phyloP scores from a whole-genome alignment of 495 filamentous ascomycete genomes.

The Podospora pseudopauciseta region DNA sequence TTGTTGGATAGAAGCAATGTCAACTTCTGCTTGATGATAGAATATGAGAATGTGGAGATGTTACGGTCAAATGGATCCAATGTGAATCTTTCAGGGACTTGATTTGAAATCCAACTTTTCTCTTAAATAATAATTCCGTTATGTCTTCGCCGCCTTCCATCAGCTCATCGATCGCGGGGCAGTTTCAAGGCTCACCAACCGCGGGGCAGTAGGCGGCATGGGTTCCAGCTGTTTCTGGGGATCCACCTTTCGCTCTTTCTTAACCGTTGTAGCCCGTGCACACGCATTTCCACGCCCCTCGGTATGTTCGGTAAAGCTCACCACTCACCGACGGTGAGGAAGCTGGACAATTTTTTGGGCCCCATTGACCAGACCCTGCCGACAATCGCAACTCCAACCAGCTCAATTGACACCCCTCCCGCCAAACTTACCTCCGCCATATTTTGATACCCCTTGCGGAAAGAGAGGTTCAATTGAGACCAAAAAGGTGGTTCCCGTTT shows the following conservation, averaged over 20 bases:
- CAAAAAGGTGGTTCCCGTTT: not conserved
- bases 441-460: not conserved
- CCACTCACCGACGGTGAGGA: not conserved
- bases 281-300: not conserved
- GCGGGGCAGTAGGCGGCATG: constrained; percentile 1
- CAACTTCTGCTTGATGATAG: not conserved
- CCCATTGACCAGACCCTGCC: not conserved
- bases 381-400: not conserved
- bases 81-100: constrained; percentile 8
- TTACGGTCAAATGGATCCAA: not conserved
- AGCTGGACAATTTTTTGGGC: constrained; percentile 7
- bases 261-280: constrained; percentile 2
- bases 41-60: not conserved
- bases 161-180: constrained; percentile 1
- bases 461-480: not conserved
- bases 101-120: constrained; percentile 40
- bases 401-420: not conserved
- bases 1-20: not conserved
- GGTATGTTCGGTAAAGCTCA: not conserved
- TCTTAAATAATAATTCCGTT: not conserved
- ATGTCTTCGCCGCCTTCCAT: constrained; percentile 2
- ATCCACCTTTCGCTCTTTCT: not conserved
- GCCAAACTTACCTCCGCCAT: not conserved
- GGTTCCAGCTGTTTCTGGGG: not conserved
- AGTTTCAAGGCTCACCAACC: constrained; percentile 2